Evolutionary conservation across 1,284 basidiomycete genomes (phyloP).

Genomic region (Bjerkandera adusta): DNA sequence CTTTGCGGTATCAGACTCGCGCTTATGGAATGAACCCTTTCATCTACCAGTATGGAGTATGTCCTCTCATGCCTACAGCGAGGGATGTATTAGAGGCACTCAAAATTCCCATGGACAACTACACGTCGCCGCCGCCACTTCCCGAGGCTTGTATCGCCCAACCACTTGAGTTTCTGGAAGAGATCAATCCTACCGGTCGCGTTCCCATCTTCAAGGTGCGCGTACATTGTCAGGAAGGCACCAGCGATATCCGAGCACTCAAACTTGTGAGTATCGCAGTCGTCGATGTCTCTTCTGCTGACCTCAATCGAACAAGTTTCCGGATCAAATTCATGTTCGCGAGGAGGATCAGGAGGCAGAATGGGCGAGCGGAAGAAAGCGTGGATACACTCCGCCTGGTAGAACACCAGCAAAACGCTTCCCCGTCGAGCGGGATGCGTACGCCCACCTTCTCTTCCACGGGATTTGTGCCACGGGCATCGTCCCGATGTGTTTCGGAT

Average conservation of each 20-base stretch:
- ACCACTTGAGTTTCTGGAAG: not conserved
- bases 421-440: slow-evolving; percentile 1
- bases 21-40: not conserved
- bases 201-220: not conserved
- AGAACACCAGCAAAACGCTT: no score
- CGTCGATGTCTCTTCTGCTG: no score
- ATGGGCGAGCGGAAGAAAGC: no score
- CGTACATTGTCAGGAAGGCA: no score
- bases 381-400: no score
- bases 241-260: no score
- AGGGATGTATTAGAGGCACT: not conserved
- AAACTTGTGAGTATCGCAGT: no score
- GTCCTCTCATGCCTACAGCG: not conserved
- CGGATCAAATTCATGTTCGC: no score
- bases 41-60: not conserved
- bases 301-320: no score
- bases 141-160: not conserved
- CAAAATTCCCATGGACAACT: not conserved
- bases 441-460: slow-evolving; percentile 9
- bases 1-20: not conserved
- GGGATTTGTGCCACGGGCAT: slow-evolving; percentile 2
- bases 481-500: slow-evolving; percentile 9
- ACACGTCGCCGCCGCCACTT: not conserved
- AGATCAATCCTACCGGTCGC: not conserved
- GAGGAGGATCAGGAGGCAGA: no score